Evolutionary conservation across 1,139 yeast genomes (phyloP), one percentile per base, ranked within the genome.

Genomic region (Saccharomyces hybrid): DNA sequence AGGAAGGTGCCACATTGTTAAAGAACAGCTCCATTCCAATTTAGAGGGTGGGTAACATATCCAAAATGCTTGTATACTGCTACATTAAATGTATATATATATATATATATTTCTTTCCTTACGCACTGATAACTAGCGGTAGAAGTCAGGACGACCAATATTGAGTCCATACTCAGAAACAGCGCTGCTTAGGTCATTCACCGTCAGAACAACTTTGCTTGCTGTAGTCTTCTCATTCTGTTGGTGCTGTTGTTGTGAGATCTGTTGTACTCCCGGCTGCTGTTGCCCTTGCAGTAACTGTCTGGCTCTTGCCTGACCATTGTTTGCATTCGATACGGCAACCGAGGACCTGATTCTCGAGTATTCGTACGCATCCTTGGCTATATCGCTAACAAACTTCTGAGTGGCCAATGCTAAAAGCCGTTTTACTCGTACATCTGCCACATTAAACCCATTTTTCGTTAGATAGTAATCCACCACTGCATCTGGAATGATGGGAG

Each of bases 401-500:
- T 95, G 99, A 0, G 99, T 91, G 0, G 99, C 98, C 55, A 95
- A 75, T 0, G 98, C 98, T 53, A 95, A 75, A 48, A 95, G 75
- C 55, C 98, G 78, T 67, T 91, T 90, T 58, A 93, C 86, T 57
- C 91, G 80, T 7, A 82, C 74, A 65, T 90, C 96, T 42, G 85
- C 79, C 29, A 95, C 82, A 57, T 86, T 88, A 64, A 95, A 85
- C 46, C 99, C 99, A 57, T 91, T 86, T 65, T 86, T 86, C 25
- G 91, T 84, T 52, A 95, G 74, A 66, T 93, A 93, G 70, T 89
- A 93, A 66, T 93, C 98, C 0, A 97, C 88, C n/a, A 95, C 98
- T 0, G 96, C 95, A 68, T 95, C 99, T 0, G 99, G 99, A 48
- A 95, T 93, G 46, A 95, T 87, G 1, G 99, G 99, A 2, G 97